Conservation (phyloP, 768 basidiomycete species). For the Pisolithus marmoratus region DNA sequence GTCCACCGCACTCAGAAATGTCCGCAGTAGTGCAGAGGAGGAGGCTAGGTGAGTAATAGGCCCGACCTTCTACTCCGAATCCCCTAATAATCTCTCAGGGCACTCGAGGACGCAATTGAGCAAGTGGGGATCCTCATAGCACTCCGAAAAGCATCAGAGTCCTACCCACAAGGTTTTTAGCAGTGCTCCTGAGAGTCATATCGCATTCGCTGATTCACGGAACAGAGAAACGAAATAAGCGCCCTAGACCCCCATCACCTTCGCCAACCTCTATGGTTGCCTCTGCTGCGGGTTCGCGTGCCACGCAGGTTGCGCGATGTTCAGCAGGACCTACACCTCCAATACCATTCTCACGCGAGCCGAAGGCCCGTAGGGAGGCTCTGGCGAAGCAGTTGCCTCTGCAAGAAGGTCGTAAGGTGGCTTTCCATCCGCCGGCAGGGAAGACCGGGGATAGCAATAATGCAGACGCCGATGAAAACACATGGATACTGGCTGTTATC, state of each 20-base stretch:
- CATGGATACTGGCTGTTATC: conserved; percentile 79
- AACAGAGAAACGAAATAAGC: conserved; percentile 72
- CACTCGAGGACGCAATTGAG: conserved; percentile 69
- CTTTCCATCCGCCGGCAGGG: conserved; percentile 65
- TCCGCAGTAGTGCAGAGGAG: conserved; percentile 50
- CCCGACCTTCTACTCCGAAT: conserved; percentile 5
- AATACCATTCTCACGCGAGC: conserved; percentile 54
- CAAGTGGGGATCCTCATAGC: conserved; percentile 64
- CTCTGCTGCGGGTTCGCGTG: conserved; percentile 20
- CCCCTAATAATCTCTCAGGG: conserved; percentile 35
- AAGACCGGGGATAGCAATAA: conserved; percentile 47
- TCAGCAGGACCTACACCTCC: conserved; percentile 53
- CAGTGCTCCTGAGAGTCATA: not conserved
- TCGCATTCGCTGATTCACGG: conserved; percentile 2
- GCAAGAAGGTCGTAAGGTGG: conserved; percentile 71
- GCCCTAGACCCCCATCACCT: conserved; percentile 68
- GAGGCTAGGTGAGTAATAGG: conserved; percentile 53
- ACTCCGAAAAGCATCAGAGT: conserved; percentile 66
- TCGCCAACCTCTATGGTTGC: conserved; percentile 46
- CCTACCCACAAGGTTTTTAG: conserved; percentile 45
- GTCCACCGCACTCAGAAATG: conserved; percentile 53
- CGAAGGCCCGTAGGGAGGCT: conserved; percentile 61
- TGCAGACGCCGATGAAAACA: conserved; percentile 42
- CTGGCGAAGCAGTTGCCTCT: conserved; percentile 59
- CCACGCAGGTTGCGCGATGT: conserved; percentile 32